Conservation (phyloP, 805 yeast genomes). For the Lipomyces yamanashiensis region DNA sequence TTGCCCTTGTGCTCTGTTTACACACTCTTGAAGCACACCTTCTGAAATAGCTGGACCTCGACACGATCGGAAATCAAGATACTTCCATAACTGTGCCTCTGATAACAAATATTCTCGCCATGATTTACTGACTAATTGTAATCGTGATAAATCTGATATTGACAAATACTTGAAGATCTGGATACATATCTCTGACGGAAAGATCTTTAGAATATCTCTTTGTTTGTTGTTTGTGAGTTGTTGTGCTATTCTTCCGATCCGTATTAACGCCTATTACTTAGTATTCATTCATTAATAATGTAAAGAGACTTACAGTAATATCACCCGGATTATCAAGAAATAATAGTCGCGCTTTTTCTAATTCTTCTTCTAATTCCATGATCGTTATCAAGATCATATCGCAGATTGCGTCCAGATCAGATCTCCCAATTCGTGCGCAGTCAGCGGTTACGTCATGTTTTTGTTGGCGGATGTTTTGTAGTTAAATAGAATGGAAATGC, state of each 20-base stretch:
- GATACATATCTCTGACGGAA: neutral
- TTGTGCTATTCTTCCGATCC: neutral
- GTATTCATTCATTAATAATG: too few species aligned
- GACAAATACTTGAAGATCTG: neutral
- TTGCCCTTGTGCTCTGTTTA: slow-evolving; percentile 3
- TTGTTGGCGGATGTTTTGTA: too few species aligned
- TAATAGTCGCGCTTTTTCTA: too few species aligned
- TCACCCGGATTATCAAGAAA: too few species aligned
- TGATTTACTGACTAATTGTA: neutral
- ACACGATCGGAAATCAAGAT: slow-evolving; percentile 6
- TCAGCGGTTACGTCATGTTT: too few species aligned
- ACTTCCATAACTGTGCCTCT: slow-evolving; percentile 2
- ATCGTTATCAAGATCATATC: too few species aligned
- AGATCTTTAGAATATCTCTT: neutral
- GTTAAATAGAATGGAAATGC: too few species aligned
- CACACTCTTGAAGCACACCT: slow-evolving; percentile 2
- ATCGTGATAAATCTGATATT: neutral
- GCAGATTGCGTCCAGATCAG: too few species aligned
- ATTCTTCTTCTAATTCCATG: too few species aligned
- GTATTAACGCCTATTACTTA: neutral
- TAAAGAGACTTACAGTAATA: too few species aligned
- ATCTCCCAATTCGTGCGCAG: too few species aligned
- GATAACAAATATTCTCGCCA: neutral
- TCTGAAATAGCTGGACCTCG: slow-evolving; percentile 8
- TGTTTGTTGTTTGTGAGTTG: neutral